Evolutionary conservation across 2,329 filamentous ascomycete species (phyloP), one percentile per base, ranked within the genome.

Genomic region (Epichloe sp.): DNA sequence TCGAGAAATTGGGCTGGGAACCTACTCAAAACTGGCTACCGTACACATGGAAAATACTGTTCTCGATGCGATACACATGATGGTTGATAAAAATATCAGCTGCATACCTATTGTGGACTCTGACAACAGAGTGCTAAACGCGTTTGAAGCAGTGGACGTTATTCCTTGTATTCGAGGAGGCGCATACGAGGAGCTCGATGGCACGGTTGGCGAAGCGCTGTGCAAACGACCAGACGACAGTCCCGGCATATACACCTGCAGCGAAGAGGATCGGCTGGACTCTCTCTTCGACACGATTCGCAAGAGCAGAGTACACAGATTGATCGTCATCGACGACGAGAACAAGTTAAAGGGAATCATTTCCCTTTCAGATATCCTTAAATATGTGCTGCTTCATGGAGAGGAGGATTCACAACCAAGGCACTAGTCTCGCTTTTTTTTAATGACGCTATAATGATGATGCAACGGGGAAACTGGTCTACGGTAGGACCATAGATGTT

Each of bases 71-170:
- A 95, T 98, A 54, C 88, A 95, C 63, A 78, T 88, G 67, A 85
- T 98, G 75, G 93, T 98, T 49, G 83, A 88, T 67, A 78, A 86
- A 67, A 95, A 88, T 68, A 97, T 98, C 61, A 95, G 88, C 42
- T 94, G 89, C 61, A 86, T 98, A 37, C 93, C 93, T 10, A 93
- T 98, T 52, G 72, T 98, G 51, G 93, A 97, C 61, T 78, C 78
- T 47, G 80, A 88, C 38, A 75, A 77, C 60, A 72, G 80, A 67
- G 82, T 98, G 0, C 80, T 97, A 56, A 98, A 98, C 62, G 89
- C 97, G 11, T 98, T 98, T 62, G 94, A 98, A 70, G 88, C 93
- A 2, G 90, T 98, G 48, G 93, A 98, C 68, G 90, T 98, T 54
- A 95, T 98, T 59, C 85, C 90, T 0, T 83, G 95, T 60, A 95